Conservation (phyloP, 2,329 filamentous ascomycete genomes). For the Aspergillus spinulosporus region DNA sequence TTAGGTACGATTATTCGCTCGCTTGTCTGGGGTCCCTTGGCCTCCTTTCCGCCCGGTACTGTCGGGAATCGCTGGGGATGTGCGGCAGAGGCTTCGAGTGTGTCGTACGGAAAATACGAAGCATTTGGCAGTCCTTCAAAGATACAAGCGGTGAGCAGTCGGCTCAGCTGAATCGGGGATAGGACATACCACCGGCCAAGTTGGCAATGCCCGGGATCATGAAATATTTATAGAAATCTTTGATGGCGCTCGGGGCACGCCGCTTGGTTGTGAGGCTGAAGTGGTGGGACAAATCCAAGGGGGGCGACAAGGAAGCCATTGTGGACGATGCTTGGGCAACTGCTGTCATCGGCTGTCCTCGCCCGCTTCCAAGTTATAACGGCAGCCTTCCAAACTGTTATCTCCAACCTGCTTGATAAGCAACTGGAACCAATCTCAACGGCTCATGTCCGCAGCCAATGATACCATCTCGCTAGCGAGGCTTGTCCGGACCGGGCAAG, state of each 20-base stretch:
- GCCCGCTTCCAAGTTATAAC: background rate
- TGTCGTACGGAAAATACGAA: constrained; percentile 85
- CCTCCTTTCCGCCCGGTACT: constrained; percentile 58
- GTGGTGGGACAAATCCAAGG: constrained; percentile 77
- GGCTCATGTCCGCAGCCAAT: constrained; percentile 12
- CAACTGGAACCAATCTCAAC: constrained; percentile 9
- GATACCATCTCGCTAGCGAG: background rate
- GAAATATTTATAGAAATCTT: constrained; percentile 86
- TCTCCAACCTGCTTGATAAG: constrained; percentile 19
- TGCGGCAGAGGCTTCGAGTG: constrained; percentile 78
- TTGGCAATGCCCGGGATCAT: constrained; percentile 61
- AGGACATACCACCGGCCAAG: constrained; percentile 56
- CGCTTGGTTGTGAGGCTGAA: constrained; percentile 69
- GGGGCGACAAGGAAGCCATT: constrained; percentile 36
- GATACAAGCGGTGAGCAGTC: constrained; percentile 3
- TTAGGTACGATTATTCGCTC: constrained; percentile 72
- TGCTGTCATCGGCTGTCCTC: background rate
- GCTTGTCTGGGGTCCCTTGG: constrained; percentile 34
- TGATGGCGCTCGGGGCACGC: constrained; percentile 67
- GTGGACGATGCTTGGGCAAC: background rate
- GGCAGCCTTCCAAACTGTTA: background rate
- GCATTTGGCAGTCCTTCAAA: constrained; percentile 72
- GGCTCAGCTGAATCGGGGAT: background rate
- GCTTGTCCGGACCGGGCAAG: background rate
- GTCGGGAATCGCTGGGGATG: constrained; percentile 72